Evolutionary conservation across 192 early-diverging fungal species (phyloP), one percentile per base, ranked within the genome.

Genomic region (Mortierella hygrophila): DNA sequence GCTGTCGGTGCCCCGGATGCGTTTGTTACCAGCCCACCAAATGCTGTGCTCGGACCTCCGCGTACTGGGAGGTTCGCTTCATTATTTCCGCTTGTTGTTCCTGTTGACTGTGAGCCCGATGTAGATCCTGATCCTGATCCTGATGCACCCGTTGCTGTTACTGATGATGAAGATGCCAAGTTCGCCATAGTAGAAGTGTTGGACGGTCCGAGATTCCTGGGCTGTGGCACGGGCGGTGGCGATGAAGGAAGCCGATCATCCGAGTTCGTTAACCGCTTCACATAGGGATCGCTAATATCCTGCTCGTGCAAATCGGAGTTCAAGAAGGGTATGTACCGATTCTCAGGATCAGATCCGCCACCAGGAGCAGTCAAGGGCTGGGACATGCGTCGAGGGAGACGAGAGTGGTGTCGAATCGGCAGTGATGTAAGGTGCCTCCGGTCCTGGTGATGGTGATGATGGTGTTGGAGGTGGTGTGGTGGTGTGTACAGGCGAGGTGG

Each of bases 1-100:
- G 21, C 15, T 7, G 75, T 29, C 18, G 75, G 40, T 10, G 41
- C 13, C 81, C 86, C 76, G 83, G 90, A 72, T 84, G 82, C 21
- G 10, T 11, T 32, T 65, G 60, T 65, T 29, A 65, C 29, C n/a
- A 65, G n/a, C 2, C 60, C 60, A 29, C 60, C 60, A 15, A 32
- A 65, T 65, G 29, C n/a, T 5, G 60, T 65, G 11, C 60, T 65
- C 10, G 60, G 26, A 32, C 60, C 60, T 35, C 60, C 60, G 11
- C 60, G 60, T 9, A 65, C 60, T 32, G 60, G 29, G 10, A 65
- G 29, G 26, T 10, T 65, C 26, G 60, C 3, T 65, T 26, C 60
- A 11, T 65, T 65, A 13, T 29, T 29, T 65, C 10, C 60, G 32
- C 26, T 10, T 65, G 10, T 4, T 65, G 29, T 10, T 65, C 26